Evolutionary conservation across 352 stramenopile genomes (phyloP), one percentile per base, ranked within the genome.

Genomic region (Globisporangium solare): DNA sequence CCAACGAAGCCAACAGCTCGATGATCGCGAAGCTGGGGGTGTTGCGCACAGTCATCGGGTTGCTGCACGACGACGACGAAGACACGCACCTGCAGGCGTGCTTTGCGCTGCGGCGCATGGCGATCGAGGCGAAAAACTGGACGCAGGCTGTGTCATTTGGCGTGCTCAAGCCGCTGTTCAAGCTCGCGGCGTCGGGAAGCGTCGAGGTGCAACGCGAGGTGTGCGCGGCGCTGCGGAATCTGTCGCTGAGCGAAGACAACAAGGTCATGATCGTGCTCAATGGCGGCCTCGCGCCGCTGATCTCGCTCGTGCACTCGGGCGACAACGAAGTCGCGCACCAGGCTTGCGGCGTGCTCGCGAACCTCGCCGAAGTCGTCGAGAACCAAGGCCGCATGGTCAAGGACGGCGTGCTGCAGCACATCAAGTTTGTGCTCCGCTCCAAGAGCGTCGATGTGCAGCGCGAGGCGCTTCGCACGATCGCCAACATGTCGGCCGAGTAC

Each of bases 321-420:
- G 94, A 98, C 62, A 75, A 74, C 39, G 92, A 98, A 68, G 85
- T 97, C 4, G 85, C 89, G 3, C 94, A 98, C 56, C 92, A 98
- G 60, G 75, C 82, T 0, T 89, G 81, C 35, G 90, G 92, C 21
- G 87, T 98, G 5, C 78, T 98, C 2, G 94, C 94, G 2, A 98
- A 98, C 55, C 71, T 98, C 11, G 92, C 92, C 1, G 92, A 98
- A 69, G 83, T 95, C 1, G 74, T 97, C 39, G 92, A 98, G 62
- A 98, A 98, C 69, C 96, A 98, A 63, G 83, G 88, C 18, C 67
- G 75, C 13, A 98, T 99, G 95, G 94, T 98, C 5, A 89, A 98
- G 41, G 74, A 94, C 58, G 96, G 95, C 42, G 83, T 98, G 24
- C 66, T 99, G 47, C 95, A 98, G 59, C 95, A 98, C 68, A 79